Conservation (phyloP, 1,284 basidiomycete species). For the Mycena citricolor region DNA sequence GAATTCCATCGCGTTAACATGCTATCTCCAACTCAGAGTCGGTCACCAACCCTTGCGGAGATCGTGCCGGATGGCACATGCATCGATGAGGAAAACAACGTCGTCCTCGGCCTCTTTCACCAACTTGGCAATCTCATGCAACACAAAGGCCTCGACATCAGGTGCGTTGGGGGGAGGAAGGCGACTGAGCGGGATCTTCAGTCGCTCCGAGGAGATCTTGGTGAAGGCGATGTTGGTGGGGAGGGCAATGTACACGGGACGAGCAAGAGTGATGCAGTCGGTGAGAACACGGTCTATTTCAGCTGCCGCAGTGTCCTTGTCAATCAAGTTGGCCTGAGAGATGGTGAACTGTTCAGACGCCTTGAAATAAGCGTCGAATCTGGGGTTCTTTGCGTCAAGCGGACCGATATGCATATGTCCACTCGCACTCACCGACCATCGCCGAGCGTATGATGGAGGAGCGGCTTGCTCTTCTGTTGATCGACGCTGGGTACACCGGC, state of each 20-base stretch:
- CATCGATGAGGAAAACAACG: constrained; percentile 84
- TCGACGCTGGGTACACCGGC: constrained; percentile 82
- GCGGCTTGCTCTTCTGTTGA: constrained; percentile 67
- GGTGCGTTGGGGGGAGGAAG: constrained; percentile 52
- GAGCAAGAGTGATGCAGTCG: constrained; percentile 69
- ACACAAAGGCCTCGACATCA: constrained; percentile 68
- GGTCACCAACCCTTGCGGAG: no score
- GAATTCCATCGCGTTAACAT: no score
- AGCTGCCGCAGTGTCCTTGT: constrained; percentile 53
- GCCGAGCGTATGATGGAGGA: constrained; percentile 87
- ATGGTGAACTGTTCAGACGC: constrained; percentile 78
- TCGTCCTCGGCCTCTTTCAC: constrained; percentile 64
- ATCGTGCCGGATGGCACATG: constrained; percentile 82
- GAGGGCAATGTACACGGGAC: constrained; percentile 86
- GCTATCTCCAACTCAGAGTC: no score
- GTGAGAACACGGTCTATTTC: constrained; percentile 83
- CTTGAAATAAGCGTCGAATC: constrained; percentile 77
- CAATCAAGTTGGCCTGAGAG: constrained; percentile 62
- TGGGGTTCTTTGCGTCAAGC: constrained; percentile 26
- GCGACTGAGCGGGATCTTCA: constrained; percentile 64
- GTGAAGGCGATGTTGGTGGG: constrained; percentile 82
- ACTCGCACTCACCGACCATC: constrained; percentile 64
- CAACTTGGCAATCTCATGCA: constrained; percentile 68
- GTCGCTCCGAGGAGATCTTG: constrained; percentile 64
- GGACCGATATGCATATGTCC: neutral